phyloP scores from a whole-genome alignment of 116 monocot species.

The Iris pallida region DNA sequence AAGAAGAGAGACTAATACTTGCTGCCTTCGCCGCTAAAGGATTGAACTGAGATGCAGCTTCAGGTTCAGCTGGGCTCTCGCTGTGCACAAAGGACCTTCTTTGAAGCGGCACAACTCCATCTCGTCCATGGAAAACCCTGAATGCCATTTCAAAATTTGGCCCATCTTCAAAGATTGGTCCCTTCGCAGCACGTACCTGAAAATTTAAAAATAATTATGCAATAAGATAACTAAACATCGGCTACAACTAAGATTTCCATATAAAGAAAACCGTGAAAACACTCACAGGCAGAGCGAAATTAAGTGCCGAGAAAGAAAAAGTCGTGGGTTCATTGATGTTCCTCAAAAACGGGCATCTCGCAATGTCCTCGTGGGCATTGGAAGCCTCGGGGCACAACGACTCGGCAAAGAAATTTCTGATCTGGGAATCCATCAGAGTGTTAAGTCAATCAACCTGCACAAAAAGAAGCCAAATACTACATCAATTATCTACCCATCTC shows the following conservation, averaged over 20 bases:
- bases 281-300: slow-evolving; percentile 48
- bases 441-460: slow-evolving; percentile 4
- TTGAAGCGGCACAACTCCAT: slow-evolving; percentile 84
- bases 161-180: slow-evolving; percentile 94
- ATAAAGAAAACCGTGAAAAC: background rate
- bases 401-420: slow-evolving; percentile 18
- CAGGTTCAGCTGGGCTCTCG: slow-evolving; percentile 23
- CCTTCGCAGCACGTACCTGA: slow-evolving; percentile 51
- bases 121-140: slow-evolving; percentile 72
- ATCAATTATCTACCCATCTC: no score
- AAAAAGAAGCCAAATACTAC: background rate
- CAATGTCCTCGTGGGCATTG: slow-evolving; percentile 42
- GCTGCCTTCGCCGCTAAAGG: slow-evolving; percentile 81
- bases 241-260: background rate
- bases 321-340: slow-evolving; percentile 78
- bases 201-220: slow-evolving; percentile 1
- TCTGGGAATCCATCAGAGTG: slow-evolving; percentile 11
- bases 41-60: slow-evolving; percentile 41
- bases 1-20: slow-evolving; percentile 67
- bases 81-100: slow-evolving; percentile 19
- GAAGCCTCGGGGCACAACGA: slow-evolving; percentile 24
- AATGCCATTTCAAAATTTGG: slow-evolving; percentile 83
- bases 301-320: slow-evolving; percentile 53
- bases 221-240: background rate
- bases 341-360: slow-evolving; percentile 79